These are phyloP conservation scores for Parastagonospora nodorum DNA, from an alignment of 2,329 filamentous ascomycete species.

Conservation along the genomic window DNA sequence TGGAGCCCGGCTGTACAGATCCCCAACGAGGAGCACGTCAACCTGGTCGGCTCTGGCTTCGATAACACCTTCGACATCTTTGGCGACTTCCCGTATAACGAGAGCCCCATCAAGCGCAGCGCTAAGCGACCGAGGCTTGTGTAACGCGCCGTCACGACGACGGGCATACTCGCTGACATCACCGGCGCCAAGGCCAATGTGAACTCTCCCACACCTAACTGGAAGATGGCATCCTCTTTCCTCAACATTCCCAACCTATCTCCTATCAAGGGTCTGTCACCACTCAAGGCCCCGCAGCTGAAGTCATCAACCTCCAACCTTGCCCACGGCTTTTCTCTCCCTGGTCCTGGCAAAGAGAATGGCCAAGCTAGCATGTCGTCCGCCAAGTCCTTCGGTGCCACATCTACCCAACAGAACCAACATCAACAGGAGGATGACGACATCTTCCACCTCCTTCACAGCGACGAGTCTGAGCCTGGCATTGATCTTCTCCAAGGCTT, in stretches of 20 bases:
- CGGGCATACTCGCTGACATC: constrained; percentile 66
- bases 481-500: constrained; percentile 78
- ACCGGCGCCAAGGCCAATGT: constrained; percentile 60
- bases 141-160: constrained; percentile 66
- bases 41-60: constrained; percentile 56
- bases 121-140: constrained; percentile 64
- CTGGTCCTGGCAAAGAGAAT: constrained; percentile 28
- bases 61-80: constrained; percentile 68
- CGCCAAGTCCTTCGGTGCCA: constrained; percentile 36
- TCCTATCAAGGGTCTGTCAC: constrained; percentile 36
- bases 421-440: constrained; percentile 56
- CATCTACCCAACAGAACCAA: constrained; percentile 22
- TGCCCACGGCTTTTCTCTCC: constrained; percentile 22
- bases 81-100: constrained; percentile 52
- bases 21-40: constrained; percentile 61
- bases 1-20: constrained; percentile 72
- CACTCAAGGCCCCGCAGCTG: constrained; percentile 35
- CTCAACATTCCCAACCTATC: constrained; percentile 44
- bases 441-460: constrained; percentile 62
- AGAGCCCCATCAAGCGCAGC: constrained; percentile 69
- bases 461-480: constrained; percentile 64
- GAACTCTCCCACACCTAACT: constrained; percentile 40
- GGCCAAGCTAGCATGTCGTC: constrained; percentile 28
- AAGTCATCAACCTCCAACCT: constrained; percentile 35
- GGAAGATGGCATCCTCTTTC: constrained; percentile 42